phyloP scores from a whole-genome alignment of 2,329 filamentous ascomycete genomes.

The Periglandula ipomoeae region DNA sequence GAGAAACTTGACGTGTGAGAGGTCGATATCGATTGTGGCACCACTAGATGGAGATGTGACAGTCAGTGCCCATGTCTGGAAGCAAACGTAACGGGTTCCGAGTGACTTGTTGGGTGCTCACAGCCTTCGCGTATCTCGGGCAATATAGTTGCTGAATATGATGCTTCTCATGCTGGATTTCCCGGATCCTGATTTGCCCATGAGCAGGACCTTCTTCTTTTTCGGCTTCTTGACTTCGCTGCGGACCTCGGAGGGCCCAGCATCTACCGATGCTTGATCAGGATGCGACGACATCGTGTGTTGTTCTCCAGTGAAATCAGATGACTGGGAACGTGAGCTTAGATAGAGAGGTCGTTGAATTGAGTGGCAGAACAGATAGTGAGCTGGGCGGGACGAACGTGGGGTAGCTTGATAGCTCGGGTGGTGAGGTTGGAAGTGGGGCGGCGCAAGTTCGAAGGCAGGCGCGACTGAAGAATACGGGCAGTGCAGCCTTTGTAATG shows the following conservation, averaged over 20 bases:
- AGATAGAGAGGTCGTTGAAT: background rate
- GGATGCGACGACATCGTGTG: constrained; percentile 9
- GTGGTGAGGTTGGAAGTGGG: background rate
- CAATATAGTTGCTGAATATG: constrained; percentile 98
- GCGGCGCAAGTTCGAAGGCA: too few relatives aligned
- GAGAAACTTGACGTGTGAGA: constrained; percentile 97
- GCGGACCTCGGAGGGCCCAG: constrained; percentile 24
- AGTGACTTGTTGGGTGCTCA: constrained; percentile 23
- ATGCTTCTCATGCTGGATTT: constrained; percentile 99
- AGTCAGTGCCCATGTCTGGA: too few relatives aligned
- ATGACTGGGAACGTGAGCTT: background rate
- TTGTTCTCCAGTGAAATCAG: background rate
- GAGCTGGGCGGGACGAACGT: background rate
- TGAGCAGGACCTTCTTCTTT: constrained; percentile 80
- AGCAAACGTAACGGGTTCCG: too few relatives aligned
- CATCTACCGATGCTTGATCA: background rate
- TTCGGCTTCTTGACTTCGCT: constrained; percentile 58
- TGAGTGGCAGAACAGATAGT: constrained; percentile 1
- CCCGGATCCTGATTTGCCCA: constrained; percentile 94
- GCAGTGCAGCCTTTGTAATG: background rate
- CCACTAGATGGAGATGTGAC: constrained; percentile 45
- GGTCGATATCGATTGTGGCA: constrained; percentile 95
- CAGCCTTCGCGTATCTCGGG: constrained; percentile 85
- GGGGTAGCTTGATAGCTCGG: constrained; percentile 2
- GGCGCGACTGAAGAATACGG: background rate